Conservation (phyloP, 352 stramenopile species). For the Phytophthora foliorum region DNA sequence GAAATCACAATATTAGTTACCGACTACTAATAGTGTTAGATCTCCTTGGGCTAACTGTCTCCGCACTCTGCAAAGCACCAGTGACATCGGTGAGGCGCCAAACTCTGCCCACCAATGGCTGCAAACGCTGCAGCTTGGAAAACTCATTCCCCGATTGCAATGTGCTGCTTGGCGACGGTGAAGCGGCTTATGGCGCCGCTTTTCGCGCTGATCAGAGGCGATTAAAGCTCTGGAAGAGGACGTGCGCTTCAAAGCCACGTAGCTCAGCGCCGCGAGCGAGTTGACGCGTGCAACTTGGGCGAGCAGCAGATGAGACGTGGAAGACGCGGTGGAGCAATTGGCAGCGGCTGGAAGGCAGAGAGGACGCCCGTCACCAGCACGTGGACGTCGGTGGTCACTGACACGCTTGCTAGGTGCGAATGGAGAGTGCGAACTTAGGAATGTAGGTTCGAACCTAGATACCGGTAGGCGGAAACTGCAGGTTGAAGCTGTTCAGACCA, state of each 20-base stretch:
- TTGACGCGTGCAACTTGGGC: conserved; percentile 30
- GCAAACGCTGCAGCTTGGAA: conserved; percentile 64
- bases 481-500: conserved; percentile 22
- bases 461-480: neutral
- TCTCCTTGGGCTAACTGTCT: no score
- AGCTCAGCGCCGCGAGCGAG: conserved; percentile 24
- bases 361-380: conserved; percentile 32
- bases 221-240: conserved; percentile 6
- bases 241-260: conserved; percentile 35
- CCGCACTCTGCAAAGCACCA: conserved; percentile 76
- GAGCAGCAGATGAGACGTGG: conserved; percentile 20
- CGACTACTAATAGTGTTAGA: no score
- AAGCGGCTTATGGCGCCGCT: conserved; percentile 43
- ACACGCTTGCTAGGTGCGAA: neutral
- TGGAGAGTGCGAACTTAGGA: neutral
- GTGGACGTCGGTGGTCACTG: conserved; percentile 24
- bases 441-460: conserved; percentile 3
- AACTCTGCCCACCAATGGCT: conserved; percentile 49
- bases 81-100: conserved; percentile 51
- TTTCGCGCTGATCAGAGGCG: neutral
- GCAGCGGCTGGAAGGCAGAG: conserved; percentile 7
- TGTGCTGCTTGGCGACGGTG: conserved; percentile 34
- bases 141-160: conserved; percentile 39
- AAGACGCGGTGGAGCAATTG: neutral
- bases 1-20: no score